A percentile compares a stretch with the other conserved stretches of the same genome.
These are phyloP conservation scores for Saccharomycopsis lassenensis DNA, from an alignment of 805 yeast genomes.

Conservation along the genomic window DNA sequence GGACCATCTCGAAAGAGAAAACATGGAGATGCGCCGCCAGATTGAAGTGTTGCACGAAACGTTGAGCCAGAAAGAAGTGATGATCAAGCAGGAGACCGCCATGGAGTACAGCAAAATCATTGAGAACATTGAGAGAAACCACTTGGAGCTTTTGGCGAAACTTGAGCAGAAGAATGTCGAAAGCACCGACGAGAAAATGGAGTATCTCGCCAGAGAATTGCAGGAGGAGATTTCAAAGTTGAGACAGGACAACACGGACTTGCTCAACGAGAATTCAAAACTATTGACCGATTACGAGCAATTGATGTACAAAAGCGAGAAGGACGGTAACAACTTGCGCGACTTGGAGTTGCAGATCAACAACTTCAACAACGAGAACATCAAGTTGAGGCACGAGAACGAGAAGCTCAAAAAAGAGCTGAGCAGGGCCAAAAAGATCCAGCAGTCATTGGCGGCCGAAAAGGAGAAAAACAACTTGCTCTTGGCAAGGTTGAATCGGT, in stretches of 20 bases:
- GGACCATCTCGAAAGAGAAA: constrained; percentile 4
- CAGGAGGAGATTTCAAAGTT: constrained; percentile 14
- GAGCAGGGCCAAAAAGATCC: neutral
- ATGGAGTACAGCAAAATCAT: constrained; percentile 11
- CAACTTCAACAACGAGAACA: constrained; percentile 14
- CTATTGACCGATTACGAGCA: constrained; percentile 10
- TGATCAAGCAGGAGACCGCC: constrained; percentile 12
- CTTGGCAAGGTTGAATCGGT: no score
- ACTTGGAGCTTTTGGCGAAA: constrained; percentile 29
- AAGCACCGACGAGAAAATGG: constrained; percentile 33
- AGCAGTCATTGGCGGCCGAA: neutral
- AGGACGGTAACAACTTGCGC: constrained; percentile 3
- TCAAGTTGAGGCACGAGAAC: constrained; percentile 9
- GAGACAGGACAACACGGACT: constrained; percentile 10
- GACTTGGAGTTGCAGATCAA: constrained; percentile 13
- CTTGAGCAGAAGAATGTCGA: constrained; percentile 37
- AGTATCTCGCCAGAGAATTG: constrained; percentile 10
- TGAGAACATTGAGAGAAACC: constrained; percentile 11
- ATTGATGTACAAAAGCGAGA: constrained; percentile 5
- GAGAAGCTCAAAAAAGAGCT: constrained; percentile 6
- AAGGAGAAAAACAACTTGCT: neutral
- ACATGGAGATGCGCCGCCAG: constrained; percentile 1
- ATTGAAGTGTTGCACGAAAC: constrained; percentile 1
- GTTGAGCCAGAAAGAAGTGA: constrained; percentile 7
- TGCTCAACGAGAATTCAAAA: constrained; percentile 12